phyloP scores from a whole-genome alignment of 805 yeast species.

The Wickerhamiella sorbophila region DNA sequence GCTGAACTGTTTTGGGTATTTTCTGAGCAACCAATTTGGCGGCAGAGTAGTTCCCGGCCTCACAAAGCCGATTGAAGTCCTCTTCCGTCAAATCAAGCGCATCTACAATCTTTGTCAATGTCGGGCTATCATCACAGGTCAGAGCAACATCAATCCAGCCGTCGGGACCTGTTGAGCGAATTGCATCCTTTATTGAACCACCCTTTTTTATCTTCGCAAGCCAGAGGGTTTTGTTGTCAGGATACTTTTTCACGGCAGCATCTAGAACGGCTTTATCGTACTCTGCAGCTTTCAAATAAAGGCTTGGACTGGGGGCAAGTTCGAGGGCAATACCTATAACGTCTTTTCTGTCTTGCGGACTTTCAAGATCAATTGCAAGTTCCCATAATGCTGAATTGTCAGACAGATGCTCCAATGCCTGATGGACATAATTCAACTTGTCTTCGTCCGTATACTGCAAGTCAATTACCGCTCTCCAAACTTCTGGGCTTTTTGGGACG shows the following conservation, averaged over 20 bases:
- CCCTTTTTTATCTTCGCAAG: background rate
- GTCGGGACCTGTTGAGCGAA: background rate
- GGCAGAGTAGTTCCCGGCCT: background rate
- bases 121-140: background rate
- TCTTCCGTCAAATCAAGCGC: background rate
- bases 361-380: slow-evolving; percentile 46
- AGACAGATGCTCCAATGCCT: slow-evolving; percentile 57
- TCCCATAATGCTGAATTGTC: slow-evolving; percentile 52
- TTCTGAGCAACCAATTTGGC: background rate
- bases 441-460: slow-evolving; percentile 45
- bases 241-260: background rate
- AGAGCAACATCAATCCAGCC: background rate
- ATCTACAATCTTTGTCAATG: background rate
- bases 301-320: slow-evolving; percentile 2
- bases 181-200: background rate
- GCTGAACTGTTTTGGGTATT: background rate
- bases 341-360: slow-evolving; percentile 33
- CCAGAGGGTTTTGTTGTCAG: slow-evolving; percentile 3
- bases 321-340: slow-evolving; percentile 54
- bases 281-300: background rate
- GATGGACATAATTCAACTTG: slow-evolving; percentile 46
- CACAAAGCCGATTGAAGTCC: background rate
- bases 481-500: slow-evolving; percentile 39
- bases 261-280: background rate
- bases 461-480: slow-evolving; percentile 64